Conservation (phyloP, 1,284 basidiomycete species). For the Trichosporon sp. region DNA sequence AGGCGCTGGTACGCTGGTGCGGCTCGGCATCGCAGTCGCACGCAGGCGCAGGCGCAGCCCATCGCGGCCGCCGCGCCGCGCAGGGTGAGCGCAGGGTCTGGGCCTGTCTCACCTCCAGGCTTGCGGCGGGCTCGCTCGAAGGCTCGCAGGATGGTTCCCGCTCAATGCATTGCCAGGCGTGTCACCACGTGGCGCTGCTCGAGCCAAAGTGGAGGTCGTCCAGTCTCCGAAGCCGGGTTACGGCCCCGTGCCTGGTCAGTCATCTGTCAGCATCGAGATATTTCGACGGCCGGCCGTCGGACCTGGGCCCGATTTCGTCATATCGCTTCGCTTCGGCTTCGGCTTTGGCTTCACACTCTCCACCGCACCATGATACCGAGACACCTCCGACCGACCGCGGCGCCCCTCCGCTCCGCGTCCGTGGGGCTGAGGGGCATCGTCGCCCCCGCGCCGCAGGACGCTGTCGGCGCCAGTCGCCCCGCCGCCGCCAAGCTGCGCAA, state of each 20-base stretch:
- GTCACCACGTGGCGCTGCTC: not conserved
- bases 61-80: no score
- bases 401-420: not conserved
- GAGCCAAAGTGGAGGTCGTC: no score
- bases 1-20: no score
- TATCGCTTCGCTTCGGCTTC: not conserved
- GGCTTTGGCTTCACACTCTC: not conserved
- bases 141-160: not conserved
- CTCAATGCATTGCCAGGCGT: not conserved
- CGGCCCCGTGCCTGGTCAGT: not conserved
- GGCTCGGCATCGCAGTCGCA: no score
- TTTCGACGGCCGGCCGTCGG: not conserved
- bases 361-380: not conserved
- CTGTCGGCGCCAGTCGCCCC: conserved; percentile 50
- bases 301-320: not conserved
- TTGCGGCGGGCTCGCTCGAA: not conserved
- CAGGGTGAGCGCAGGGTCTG: not conserved
- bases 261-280: not conserved
- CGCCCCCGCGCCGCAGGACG: not conserved
- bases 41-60: not conserved
- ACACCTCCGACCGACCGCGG: not conserved
- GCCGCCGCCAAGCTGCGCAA: conserved; percentile 56
- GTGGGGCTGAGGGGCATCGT: not conserved
- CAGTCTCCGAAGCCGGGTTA: no score
- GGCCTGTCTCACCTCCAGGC: not conserved